Evolutionary conservation across 768 basidiomycete genomes (phyloP).

Genomic region (Leucocoprinus leucothites): DNA sequence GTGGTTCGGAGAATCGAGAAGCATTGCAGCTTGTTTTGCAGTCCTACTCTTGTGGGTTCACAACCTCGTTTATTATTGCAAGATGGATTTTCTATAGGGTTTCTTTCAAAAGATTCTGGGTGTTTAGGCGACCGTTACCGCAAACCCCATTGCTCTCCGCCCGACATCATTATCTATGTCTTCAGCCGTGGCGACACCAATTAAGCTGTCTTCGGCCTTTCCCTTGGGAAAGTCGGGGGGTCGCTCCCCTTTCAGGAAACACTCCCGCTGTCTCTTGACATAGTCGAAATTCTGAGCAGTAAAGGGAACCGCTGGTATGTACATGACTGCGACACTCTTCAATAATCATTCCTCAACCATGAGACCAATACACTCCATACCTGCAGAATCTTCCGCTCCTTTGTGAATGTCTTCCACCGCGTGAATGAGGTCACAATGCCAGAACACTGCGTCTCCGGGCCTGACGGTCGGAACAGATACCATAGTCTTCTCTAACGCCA

Average conservation of each 20-base stretch:
- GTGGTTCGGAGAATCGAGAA: too few relatives aligned
- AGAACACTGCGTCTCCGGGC: constrained; percentile 78
- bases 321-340: constrained; percentile 51
- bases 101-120: too few relatives aligned
- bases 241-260: constrained; percentile 55
- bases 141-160: constrained; percentile 7
- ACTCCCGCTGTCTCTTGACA: constrained; percentile 55
- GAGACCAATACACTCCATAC: constrained; percentile 23
- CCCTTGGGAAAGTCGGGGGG: constrained; percentile 71
- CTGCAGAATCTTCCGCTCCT: constrained; percentile 54
- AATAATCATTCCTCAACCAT: neutral
- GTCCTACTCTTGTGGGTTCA: too few relatives aligned
- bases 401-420: constrained; percentile 50
- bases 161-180: constrained; percentile 35
- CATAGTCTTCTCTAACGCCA: constrained; percentile 63
- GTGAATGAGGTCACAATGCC: constrained; percentile 63
- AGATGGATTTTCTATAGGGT: too few relatives aligned
- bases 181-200: constrained; percentile 30
- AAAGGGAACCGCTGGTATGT: constrained; percentile 69
- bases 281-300: constrained; percentile 63
- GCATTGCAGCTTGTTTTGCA: too few relatives aligned
- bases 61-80: too few relatives aligned
- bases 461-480: constrained; percentile 65
- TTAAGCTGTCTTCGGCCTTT: constrained; percentile 30
- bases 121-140: neutral